A percentile compares a stretch with the other conserved stretches of the same genome.
phyloP scores from a whole-genome alignment of 2,329 filamentous ascomycete genomes.

The Pseudocercospora ulei region DNA sequence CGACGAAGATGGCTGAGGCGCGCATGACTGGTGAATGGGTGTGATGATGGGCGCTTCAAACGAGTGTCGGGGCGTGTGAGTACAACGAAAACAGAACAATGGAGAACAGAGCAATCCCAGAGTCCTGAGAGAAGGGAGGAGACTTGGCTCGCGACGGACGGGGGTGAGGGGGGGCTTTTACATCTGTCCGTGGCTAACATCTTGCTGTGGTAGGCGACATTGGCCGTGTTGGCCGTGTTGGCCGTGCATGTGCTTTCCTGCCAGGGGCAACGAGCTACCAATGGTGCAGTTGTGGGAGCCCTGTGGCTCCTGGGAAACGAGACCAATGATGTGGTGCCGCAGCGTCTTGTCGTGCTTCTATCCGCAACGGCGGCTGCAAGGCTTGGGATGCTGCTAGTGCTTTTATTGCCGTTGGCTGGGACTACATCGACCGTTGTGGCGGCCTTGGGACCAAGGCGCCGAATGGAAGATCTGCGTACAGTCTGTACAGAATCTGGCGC shows the following conservation, averaged over 20 bases:
- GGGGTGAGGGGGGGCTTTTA: conserved; percentile 2
- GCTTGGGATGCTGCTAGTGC: neutral
- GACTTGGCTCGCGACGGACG: conserved; percentile 2
- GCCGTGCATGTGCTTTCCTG: neutral
- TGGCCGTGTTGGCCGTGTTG: neutral
- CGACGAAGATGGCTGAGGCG: neutral
- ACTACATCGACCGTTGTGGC: no score
- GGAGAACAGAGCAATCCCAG: neutral
- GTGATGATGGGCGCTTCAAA: conserved; percentile 5
- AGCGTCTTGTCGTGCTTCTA: neutral
- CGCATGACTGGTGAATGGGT: conserved; percentile 2
- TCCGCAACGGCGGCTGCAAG: neutral
- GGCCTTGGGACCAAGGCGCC: no score
- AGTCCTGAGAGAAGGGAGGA: conserved; percentile 1
- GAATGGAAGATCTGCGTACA: no score
- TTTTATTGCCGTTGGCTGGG: neutral
- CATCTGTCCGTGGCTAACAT: neutral
- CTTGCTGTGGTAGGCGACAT: no score
- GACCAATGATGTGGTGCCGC: neutral
- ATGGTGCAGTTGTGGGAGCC: conserved; percentile 4
- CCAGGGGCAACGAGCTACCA: neutral
- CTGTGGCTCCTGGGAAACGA: neutral
- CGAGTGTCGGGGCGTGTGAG: conserved; percentile 4
- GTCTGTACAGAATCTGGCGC: no score
- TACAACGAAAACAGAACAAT: conserved; percentile 1